These are phyloP conservation scores for Meyerozyma athensensis DNA, from an alignment of 1,139 yeast genomes.

Conservation along the genomic window DNA sequence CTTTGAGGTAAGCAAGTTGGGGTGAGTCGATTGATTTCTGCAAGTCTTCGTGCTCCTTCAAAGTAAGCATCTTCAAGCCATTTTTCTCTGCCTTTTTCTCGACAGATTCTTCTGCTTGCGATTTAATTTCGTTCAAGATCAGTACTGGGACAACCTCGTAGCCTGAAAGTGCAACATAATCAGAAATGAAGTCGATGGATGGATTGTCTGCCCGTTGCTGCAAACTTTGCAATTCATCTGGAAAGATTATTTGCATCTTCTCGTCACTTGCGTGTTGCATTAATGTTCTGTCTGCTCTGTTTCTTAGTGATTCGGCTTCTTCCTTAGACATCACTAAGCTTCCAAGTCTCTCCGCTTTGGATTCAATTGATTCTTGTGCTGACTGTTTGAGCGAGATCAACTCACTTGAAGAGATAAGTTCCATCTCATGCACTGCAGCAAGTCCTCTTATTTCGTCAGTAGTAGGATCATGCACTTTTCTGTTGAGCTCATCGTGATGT, in stretches of 20 bases:
- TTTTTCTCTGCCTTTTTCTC: slow-evolving; percentile 17
- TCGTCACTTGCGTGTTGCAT: slow-evolving; percentile 8
- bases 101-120: slow-evolving; percentile 16
- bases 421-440: neutral
- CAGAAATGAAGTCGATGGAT: slow-evolving; percentile 1
- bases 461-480: neutral
- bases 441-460: neutral
- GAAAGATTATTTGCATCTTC: slow-evolving; percentile 8
- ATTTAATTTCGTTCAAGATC: too few relatives aligned
- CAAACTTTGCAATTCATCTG: slow-evolving; percentile 8
- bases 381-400: neutral
- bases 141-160: too few relatives aligned
- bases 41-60: slow-evolving; percentile 8
- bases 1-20: slow-evolving; percentile 28
- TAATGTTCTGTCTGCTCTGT: slow-evolving; percentile 13
- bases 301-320: slow-evolving; percentile 6
- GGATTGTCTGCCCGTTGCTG: slow-evolving; percentile 10
- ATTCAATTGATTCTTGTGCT: neutral
- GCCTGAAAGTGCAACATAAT: too few relatives aligned
- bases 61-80: slow-evolving; percentile 11
- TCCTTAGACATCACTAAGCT: neutral
- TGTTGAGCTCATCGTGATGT: neutral
- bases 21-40: slow-evolving; percentile 15
- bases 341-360: neutral
- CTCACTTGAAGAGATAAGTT: neutral